Percentiles rank a stretch among this genome's conserved stretches.
These are phyloP conservation scores for Leishmania mexicana DNA, from an alignment of 208 protist genomes.

Conservation along the genomic window DNA sequence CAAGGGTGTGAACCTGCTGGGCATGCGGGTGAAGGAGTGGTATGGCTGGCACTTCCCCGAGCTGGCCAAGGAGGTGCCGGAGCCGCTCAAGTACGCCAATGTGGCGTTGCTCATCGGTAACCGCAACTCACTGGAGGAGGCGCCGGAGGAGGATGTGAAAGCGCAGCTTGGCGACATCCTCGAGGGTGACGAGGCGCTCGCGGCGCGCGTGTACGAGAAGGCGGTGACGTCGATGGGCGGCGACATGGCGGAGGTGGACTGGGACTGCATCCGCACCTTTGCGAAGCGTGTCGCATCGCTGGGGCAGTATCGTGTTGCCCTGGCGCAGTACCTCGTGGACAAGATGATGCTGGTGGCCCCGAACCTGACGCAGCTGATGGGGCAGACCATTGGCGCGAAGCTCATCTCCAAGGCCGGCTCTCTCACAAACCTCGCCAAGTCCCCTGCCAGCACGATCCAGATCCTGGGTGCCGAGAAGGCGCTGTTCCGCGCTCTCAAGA, in stretches of 20 bases:
- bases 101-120: conserved; percentile 91
- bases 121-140: conserved; percentile 73
- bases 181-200: conserved; percentile 78
- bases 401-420: conserved; percentile 98
- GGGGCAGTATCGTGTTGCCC: conserved; percentile 87
- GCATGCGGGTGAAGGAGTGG: conserved; percentile 99
- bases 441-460: conserved; percentile 99
- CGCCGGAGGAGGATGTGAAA: conserved; percentile 72
- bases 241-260: conserved; percentile 96
- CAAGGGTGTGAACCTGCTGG: conserved; percentile 99
- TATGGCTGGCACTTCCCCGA: conserved; percentile 99
- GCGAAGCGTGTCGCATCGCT: conserved; percentile 94
- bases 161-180: conserved; percentile 84
- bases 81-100: conserved; percentile 96
- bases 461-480: conserved; percentile 99
- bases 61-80: conserved; percentile 96
- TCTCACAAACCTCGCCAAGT: conserved; percentile 99
- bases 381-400: conserved; percentile 98
- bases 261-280: conserved; percentile 96
- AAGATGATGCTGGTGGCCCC: conserved; percentile 98
- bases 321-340: conserved; percentile 96
- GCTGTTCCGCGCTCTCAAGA: conserved; percentile 99
- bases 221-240: conserved; percentile 97
- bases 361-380: conserved; percentile 98
- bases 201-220: conserved; percentile 91